Evolutionary conservation across 495 filamentous ascomycete genomes (phyloP), one percentile per base, ranked within the genome.

Genomic region (Tuber calosporum): DNA sequence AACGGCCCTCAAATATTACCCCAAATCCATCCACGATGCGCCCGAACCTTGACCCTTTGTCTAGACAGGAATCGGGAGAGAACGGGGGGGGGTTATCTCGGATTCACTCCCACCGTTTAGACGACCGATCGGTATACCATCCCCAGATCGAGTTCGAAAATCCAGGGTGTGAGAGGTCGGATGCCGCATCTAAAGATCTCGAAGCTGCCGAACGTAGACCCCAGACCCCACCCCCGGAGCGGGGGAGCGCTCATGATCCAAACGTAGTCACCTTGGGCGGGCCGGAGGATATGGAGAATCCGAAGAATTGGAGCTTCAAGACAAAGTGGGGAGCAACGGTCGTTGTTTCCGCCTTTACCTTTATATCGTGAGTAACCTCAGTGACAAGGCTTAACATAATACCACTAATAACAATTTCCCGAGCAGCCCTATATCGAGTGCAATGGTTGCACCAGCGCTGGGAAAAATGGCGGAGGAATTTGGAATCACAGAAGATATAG

Each of bases 371-470:
- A 0, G 73, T 85, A 26, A 26, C 81, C 83, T 11, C 89, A 4
- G 48, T 58, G 48, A 22, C 11, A 2, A 30, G 48, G n/a, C n/a
- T 20, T 1, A 48, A 48, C 8, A 48, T 5, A n/a, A 22, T n/a
- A 9, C n/a, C 45, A 26, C 48, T 58, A 30, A 58, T 8, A 2
- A 11, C 2, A 30, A 58, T 30, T 58, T 30, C 15, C n/a, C 48
- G 9, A 58, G n/a, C n/a, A 58, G 48, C 2, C 48, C 48, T 30
- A n/a, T 11, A 15, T 9, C 9, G 4, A 58, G 48, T 0, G 88
- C 88, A 6, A 92, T 93, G 87, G 86, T 93, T 11, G 88, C 91
- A 0, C 91, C 92, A 0, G 88, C 88, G 0, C 78, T 93, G 9
- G 71, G 76, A 3, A 72, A 84, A 0, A 86, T 92, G 37, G 82